phyloP scores from a whole-genome alignment of 2,329 filamentous ascomycete species.

The Raffaelea deltoideospora region DNA sequence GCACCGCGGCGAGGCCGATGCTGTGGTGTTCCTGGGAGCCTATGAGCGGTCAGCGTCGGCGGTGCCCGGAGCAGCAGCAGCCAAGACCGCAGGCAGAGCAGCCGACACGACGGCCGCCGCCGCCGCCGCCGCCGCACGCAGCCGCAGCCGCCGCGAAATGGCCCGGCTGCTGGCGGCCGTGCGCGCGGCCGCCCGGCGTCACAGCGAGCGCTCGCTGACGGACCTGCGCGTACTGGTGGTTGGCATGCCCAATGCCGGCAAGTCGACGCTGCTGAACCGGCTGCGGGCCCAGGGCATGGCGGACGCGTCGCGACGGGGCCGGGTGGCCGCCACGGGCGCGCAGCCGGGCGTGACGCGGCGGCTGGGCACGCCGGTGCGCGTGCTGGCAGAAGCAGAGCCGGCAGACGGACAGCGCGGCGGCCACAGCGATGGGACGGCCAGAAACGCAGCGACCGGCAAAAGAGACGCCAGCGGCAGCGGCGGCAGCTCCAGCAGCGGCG shows the following conservation, averaged over 20 bases:
- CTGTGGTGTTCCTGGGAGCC: slow-evolving; percentile 16
- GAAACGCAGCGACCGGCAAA: no score
- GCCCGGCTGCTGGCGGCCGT: slow-evolving; percentile 29
- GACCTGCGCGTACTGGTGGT: slow-evolving; percentile 79
- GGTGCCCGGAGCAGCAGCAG: no score
- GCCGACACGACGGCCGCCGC: no score
- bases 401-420: slow-evolving; percentile 5
- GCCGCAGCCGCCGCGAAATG: slow-evolving; percentile 13
- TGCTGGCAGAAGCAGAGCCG: slow-evolving; percentile 28
- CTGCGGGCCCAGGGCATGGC: slow-evolving; percentile 54
- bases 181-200: slow-evolving; percentile 28
- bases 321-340: slow-evolving; percentile 68
- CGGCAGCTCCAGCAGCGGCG: no score
- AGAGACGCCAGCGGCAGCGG: no score
- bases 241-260: slow-evolving; percentile 96
- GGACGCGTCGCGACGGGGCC: slow-evolving; percentile 26
- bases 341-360: slow-evolving; percentile 85
- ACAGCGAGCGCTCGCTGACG: slow-evolving; percentile 43
- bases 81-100: no score
- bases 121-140: slow-evolving; percentile 22
- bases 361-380: slow-evolving; percentile 68
- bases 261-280: slow-evolving; percentile 84
- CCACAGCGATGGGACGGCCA: no score
- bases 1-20: slow-evolving; percentile 23
- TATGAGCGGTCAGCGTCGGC: no score